These are phyloP conservation scores for Trametes elegans DNA, from an alignment of 768 basidiomycete species.

Conservation along the genomic window DNA sequence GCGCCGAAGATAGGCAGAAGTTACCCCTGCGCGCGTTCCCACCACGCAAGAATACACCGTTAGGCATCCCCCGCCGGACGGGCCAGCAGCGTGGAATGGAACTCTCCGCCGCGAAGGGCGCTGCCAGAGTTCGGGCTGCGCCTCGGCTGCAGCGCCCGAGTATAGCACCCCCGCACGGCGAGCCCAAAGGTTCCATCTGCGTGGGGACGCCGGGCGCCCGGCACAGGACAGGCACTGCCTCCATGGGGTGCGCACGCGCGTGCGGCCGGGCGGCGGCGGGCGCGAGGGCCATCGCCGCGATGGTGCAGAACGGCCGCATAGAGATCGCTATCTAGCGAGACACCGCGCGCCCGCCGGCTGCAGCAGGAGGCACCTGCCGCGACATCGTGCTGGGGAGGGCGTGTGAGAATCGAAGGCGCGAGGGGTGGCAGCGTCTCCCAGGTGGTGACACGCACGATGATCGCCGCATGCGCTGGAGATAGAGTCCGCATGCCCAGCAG, in stretches of 20 bases:
- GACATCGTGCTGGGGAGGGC: too few relatives aligned
- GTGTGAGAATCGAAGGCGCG: not conserved
- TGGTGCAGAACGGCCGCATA: not conserved
- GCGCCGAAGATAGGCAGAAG: slow-evolving; percentile 22
- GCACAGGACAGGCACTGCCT: not conserved
- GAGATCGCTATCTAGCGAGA: too few relatives aligned
- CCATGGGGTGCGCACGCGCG: not conserved
- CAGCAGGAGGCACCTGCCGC: too few relatives aligned
- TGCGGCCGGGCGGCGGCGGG: not conserved
- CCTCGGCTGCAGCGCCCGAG: too few relatives aligned
- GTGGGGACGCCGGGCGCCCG: not conserved
- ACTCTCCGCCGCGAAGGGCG: too few relatives aligned
- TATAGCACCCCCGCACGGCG: not conserved
- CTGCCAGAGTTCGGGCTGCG: not conserved
- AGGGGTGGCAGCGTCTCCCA: not conserved
- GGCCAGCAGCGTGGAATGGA: not conserved
- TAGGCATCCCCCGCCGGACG: not conserved
- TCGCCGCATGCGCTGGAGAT: not conserved
- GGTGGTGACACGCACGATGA: not conserved
- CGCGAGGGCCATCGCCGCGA: not conserved
- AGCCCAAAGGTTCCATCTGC: slow-evolving; percentile 2
- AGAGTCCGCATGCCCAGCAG: too few relatives aligned
- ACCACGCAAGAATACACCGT: not conserved
- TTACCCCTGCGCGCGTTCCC: slow-evolving; percentile 5
- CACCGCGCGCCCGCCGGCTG: too few relatives aligned